Conservation (phyloP, 1,284 basidiomycete species). For the Cutaneotrichosporon mucoides region DNA sequence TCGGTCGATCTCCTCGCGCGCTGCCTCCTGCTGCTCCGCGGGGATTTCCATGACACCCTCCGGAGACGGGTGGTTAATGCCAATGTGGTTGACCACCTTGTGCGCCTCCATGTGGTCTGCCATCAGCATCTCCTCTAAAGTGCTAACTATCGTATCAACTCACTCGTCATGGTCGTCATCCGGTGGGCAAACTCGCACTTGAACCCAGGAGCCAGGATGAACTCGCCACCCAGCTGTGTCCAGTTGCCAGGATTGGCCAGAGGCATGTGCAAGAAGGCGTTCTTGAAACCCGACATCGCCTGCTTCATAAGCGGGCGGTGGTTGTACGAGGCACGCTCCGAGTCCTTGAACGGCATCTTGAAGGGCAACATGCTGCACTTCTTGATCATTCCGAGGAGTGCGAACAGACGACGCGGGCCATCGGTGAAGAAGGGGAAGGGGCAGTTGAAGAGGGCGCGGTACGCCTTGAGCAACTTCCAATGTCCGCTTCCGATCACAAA, state of each 20-base stretch:
- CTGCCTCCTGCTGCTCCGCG: not conserved
- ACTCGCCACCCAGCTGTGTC: constrained; percentile 48
- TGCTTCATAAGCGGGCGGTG: constrained; percentile 1
- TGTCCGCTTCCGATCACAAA: constrained; percentile 43
- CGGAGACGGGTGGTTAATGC: not conserved
- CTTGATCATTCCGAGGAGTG: constrained; percentile 40
- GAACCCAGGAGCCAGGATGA: constrained; percentile 37
- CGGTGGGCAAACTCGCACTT: constrained; percentile 48
- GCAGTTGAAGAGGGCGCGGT: constrained; percentile 43
- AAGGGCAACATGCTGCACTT: constrained; percentile 43
- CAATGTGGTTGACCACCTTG: constrained; percentile 19
- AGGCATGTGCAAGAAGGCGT: constrained; percentile 39
- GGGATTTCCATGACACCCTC: not conserved
- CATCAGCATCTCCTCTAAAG: not conserved
- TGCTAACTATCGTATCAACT: constrained; percentile 7
- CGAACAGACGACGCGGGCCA: constrained; percentile 34
- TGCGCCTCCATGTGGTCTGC: constrained; percentile 47
- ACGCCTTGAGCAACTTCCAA: constrained; percentile 47
- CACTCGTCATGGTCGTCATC: constrained; percentile 45
- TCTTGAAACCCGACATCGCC: constrained; percentile 31
- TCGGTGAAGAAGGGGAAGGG: constrained; percentile 47
- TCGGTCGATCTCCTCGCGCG: constrained; percentile 7
- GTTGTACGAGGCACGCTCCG: not conserved
- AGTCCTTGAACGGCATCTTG: constrained; percentile 13
- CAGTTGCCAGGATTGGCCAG: constrained; percentile 40